These are phyloP conservation scores for Phytophthora gonapodyides DNA, from an alignment of 352 stramenopile genomes.

Conservation along the genomic window DNA sequence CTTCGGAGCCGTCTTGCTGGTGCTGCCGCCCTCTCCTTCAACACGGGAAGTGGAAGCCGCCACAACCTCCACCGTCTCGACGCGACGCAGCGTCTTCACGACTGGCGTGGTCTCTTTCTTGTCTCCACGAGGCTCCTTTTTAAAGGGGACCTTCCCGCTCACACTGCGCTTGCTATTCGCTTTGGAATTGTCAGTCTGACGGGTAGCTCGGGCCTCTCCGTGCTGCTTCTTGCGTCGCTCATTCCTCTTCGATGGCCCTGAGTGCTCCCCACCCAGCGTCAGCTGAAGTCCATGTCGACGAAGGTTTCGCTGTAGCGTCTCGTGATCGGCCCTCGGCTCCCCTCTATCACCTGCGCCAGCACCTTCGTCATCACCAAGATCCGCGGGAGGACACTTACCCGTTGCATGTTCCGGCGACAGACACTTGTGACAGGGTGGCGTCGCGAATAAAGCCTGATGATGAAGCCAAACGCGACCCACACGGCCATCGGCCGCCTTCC, in stretches of 20 bases:
- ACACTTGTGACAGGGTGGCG: constrained; percentile 41
- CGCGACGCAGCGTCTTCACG: constrained; percentile 8
- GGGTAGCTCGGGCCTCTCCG: not conserved
- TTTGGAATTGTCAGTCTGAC: constrained; percentile 7
- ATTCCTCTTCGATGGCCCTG: constrained; percentile 20
- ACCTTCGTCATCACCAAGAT: constrained; percentile 9
- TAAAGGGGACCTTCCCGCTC: constrained; percentile 7
- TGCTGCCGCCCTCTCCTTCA: constrained; percentile 11
- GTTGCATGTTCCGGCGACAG: constrained; percentile 39
- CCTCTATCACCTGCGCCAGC: constrained; percentile 20
- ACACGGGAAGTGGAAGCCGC: constrained; percentile 6
- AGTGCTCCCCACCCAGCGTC: constrained; percentile 17
- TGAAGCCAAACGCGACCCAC: constrained; percentile 48
- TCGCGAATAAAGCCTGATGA: constrained; percentile 45
- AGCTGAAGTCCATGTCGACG: constrained; percentile 35
- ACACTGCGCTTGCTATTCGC: constrained; percentile 13
- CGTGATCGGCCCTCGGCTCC: not conserved
- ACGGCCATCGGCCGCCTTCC: constrained; percentile 33
- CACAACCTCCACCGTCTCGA: constrained; percentile 13
- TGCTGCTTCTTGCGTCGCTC: constrained; percentile 32
- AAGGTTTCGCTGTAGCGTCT: constrained; percentile 17
- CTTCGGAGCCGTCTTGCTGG: constrained; percentile 27
- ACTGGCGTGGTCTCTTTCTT: constrained; percentile 14
- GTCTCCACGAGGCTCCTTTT: constrained; percentile 12
- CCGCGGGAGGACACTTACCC: constrained; percentile 20